phyloP scores from a whole-genome alignment of 1,284 basidiomycete genomes.

The Macrocystidia cucumis region DNA sequence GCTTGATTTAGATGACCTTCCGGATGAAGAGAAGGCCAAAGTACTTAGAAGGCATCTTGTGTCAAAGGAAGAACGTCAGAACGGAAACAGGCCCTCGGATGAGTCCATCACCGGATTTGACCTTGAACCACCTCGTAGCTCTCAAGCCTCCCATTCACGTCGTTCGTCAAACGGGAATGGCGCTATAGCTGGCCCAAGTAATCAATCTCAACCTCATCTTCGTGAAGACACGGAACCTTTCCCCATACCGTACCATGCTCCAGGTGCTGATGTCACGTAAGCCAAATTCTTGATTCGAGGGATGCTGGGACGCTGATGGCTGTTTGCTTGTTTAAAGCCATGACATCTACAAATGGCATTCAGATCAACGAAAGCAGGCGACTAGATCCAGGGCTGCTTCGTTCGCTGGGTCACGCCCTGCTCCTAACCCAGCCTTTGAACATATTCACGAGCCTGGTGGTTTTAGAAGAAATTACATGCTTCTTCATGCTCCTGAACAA shows the following conservation, averaged over 20 bases:
- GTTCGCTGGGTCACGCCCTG: slow-evolving; percentile 48
- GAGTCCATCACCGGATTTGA: slow-evolving; percentile 24
- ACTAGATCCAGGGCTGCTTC: slow-evolving; percentile 64
- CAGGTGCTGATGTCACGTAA: slow-evolving; percentile 86
- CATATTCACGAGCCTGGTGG: slow-evolving; percentile 93
- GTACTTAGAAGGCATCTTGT: slow-evolving; percentile 79
- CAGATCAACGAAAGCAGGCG: slow-evolving; percentile 56
- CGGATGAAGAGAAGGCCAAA: slow-evolving; percentile 78
- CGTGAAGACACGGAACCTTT: slow-evolving; percentile 61
- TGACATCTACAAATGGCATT: slow-evolving; percentile 90
- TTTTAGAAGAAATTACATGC: slow-evolving; percentile 83
- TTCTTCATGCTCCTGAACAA: slow-evolving; percentile 62
- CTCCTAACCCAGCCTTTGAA: slow-evolving; percentile 68
- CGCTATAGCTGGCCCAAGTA: not conserved
- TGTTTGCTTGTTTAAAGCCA: slow-evolving; percentile 45
- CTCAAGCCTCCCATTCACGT: slow-evolving; percentile 16
- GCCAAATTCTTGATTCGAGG: slow-evolving; percentile 23
- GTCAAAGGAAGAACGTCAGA: slow-evolving; percentile 58
- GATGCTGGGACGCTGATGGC: not conserved
- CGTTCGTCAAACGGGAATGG: slow-evolving; percentile 23
- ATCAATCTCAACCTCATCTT: slow-evolving; percentile 3
- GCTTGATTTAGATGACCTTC: slow-evolving; percentile 47
- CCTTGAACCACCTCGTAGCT: slow-evolving; percentile 18
- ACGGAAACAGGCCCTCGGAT: slow-evolving; percentile 17
- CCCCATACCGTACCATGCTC: slow-evolving; percentile 78